Percentiles rank a stretch among this genome's conserved stretches.
phyloP scores from a whole-genome alignment of 305 asterid genomes.

The Fraxinus paxiana region DNA sequence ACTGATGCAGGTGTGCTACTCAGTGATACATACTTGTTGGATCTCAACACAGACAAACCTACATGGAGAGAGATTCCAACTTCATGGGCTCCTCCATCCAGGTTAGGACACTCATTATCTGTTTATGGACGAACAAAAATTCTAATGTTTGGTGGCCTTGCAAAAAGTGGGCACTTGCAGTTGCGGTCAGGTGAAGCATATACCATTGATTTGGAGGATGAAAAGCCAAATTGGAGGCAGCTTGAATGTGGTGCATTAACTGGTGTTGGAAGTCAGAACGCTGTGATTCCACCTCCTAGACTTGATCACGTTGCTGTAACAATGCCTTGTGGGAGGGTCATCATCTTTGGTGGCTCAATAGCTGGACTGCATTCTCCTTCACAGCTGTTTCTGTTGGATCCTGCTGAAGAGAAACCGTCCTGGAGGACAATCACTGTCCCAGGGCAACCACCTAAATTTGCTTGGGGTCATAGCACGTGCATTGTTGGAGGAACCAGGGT shows the following conservation, averaged over 20 bases:
- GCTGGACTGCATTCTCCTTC: slow-evolving; percentile 91
- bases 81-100: slow-evolving; percentile 70
- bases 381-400: slow-evolving; percentile 78
- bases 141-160: slow-evolving; percentile 87
- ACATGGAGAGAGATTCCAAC: slow-evolving; percentile 76
- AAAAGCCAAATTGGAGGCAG: slow-evolving; percentile 73
- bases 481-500: slow-evolving; percentile 88
- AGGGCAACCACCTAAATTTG: slow-evolving; percentile 82
- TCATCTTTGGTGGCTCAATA: slow-evolving; percentile 82
- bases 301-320: slow-evolving; percentile 87
- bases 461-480: slow-evolving; percentile 96
- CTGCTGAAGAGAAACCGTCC: slow-evolving; percentile 74
- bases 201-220: slow-evolving; percentile 69
- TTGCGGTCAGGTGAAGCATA: slow-evolving; percentile 86
- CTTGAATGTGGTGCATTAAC: slow-evolving; percentile 64
- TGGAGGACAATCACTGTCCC: slow-evolving; percentile 88
- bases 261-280: slow-evolving; percentile 62
- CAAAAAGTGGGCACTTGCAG: slow-evolving; percentile 81
- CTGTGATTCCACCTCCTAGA: slow-evolving; percentile 77
- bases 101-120: slow-evolving; percentile 82
- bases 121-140: slow-evolving; percentile 75
- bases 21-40: slow-evolving; percentile 67
- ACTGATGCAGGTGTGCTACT: slow-evolving; percentile 86
- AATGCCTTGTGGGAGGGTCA: slow-evolving; percentile 91
- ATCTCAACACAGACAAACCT: slow-evolving; percentile 66